A percentile compares a stretch with the other conserved stretches of the same genome.
These are phyloP conservation scores for Arthrobotrys entomopaga DNA, from an alignment of 2,329 filamentous ascomycete species.

Conservation along the genomic window DNA sequence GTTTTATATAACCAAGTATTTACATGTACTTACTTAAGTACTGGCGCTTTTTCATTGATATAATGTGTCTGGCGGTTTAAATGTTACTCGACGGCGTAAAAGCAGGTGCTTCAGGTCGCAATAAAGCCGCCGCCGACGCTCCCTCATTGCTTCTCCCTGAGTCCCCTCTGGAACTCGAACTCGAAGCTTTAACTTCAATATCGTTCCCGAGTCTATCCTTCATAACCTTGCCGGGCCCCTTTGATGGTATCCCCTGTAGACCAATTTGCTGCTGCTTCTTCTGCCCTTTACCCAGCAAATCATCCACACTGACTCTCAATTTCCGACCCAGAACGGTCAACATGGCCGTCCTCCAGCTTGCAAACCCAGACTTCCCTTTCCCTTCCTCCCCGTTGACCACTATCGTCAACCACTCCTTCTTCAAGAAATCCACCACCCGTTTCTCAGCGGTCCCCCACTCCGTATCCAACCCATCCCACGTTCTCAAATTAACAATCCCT, in stretches of 20 bases:
- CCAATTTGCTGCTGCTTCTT: slow-evolving; percentile 4
- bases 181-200: slow-evolving; percentile 14
- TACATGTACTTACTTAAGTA: no score
- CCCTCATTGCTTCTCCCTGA: neutral
- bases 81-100: slow-evolving; percentile 26
- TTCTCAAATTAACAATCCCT: slow-evolving; percentile 42
- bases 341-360: slow-evolving; percentile 36
- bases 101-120: slow-evolving; percentile 32
- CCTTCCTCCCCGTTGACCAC: slow-evolving; percentile 24
- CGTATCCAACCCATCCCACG: slow-evolving; percentile 20
- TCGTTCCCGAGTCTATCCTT: slow-evolving; percentile 49
- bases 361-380: slow-evolving; percentile 33
- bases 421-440: slow-evolving; percentile 40
- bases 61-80: no score
- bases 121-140: neutral
- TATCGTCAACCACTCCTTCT: slow-evolving; percentile 52
- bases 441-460: slow-evolving; percentile 39
- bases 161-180: neutral
- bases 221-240: slow-evolving; percentile 4
- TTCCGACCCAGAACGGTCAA: slow-evolving; percentile 35
- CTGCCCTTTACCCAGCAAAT: slow-evolving; percentile 22
- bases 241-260: neutral
- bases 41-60: no score
- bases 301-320: slow-evolving; percentile 27
- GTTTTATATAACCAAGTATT: no score